Evolutionary conservation across 257 asterid species (phyloP), one percentile per base, ranked within the genome.

Genomic region (Fraxinus americana): DNA sequence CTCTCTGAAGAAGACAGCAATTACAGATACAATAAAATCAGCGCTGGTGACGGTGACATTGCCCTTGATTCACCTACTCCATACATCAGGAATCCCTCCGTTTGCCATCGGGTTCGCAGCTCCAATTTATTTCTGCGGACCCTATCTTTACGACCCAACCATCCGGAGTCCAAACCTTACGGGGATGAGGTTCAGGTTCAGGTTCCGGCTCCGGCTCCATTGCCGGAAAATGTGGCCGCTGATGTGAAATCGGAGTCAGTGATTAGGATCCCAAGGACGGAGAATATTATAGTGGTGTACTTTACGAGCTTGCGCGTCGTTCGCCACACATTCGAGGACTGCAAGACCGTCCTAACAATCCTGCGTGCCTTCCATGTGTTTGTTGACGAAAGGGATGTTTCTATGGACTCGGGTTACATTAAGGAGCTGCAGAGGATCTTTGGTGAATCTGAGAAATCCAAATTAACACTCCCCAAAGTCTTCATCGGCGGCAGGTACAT

Each of bases 401-500:
- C 98, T 9, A 95, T 95, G 97, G 99, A 93, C 74, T 71, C 87
- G 4, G 59, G 90, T 38, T 95, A 87, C 89, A 83, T 83, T 92
- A 88, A 75, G 68, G 99, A 95, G 93, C 87, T 95, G 77, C 90
- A 83, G 84, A 83, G 73, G 86, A 92, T 91, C 77, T 75, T 92
- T 73, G 91, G 89, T 10, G 72, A 48, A 16, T 61, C 84, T 41
- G 94, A 87, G 6, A 87, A 84, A 86, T 74, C 92, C 13, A 84
- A 77, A 32, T 57, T 88, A 74, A 74, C 93, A 68, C 85, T 94
- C 12, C 99, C 99, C 0, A 85, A 91, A 85, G 97, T 95, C 36
- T 95, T 95, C 89, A 87, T 92, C 50, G 93, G 91, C 76, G 99
- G 99, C 38, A 83, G 97, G 84, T 95, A 95, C 90, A 75, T 93